Base-by-base conservation (phyloP, 306 rosid species). In the Fagus sylvatica region DNA sequence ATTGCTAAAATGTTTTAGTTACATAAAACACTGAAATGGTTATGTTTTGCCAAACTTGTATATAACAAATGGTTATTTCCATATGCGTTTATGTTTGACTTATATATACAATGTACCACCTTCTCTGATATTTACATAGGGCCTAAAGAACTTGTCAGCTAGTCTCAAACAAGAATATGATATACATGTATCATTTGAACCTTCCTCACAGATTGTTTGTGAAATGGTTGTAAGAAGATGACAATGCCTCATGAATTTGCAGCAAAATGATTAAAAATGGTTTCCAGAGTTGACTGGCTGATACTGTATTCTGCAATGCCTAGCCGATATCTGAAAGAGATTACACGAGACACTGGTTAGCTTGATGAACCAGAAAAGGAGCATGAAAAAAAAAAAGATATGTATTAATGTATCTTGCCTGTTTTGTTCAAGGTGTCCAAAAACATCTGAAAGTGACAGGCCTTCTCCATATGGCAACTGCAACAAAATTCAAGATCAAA, bases 221-320 rank as follows among this genome's bases (percentile, higher is more conserved):
- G 32, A 67, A 72, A 78, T 48, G 71, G 46, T 67, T 48, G 28
- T 15, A 53, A 75, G 13, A 37, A n/a, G 56, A 55, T 6, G 39
- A 59, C 43, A 17, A 62, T 49, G 66, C 72, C 76, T 93, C 85
- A 91, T 6, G 92, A 78, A 65, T 84, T 89, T 19, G 96, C 93
- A 10, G 98, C 98, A 83, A 94, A 92, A 84, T 94, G 96, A 74
- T 92, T 94, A 74, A 94, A 94, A 78, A 94, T 94, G 4, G 98
- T 92, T 80, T 94, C 96, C 2, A 92, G 85, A 65, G 97, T 94
- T 40, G 98, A 94, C 75, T 92, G 97, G 85, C 98, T 90, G 73
- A 94, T 81, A 82, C 98, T 94, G 87, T 94, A 94, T 79, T 94
- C 98, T 2, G 97, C 95, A 74, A 94, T 84, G 75, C 91, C 97